Percentiles rank a stretch among this genome's conserved stretches.
phyloP scores from a whole-genome alignment of 305 asterid species.

The Plantago coronopus region DNA sequence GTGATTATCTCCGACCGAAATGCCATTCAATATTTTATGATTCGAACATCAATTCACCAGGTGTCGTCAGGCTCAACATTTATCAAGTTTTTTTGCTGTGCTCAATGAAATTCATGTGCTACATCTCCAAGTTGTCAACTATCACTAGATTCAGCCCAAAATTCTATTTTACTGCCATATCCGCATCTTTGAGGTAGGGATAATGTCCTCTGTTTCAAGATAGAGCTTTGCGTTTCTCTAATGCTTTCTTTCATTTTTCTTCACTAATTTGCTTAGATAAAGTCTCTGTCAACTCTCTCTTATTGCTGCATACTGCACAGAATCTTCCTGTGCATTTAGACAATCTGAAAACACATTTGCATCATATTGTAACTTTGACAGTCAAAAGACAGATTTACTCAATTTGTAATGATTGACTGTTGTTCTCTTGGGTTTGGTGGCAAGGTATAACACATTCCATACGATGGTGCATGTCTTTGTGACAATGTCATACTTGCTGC shows the following conservation, averaged over 20 bases:
- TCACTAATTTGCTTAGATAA: no score
- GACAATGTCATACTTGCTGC: background rate
- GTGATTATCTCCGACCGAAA: conserved; percentile 59
- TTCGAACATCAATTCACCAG: conserved; percentile 66
- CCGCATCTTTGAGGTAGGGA: conserved; percentile 58
- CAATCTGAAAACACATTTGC: no score
- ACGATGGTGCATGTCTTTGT: background rate
- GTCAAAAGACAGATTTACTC: no score
- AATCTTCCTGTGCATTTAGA: no score
- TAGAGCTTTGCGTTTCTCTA: no score
- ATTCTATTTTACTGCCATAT: conserved; percentile 38
- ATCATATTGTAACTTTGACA: no score
- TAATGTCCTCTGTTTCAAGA: background rate
- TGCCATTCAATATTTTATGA: conserved; percentile 89
- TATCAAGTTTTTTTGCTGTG: conserved; percentile 74
- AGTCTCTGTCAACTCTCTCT: no score
- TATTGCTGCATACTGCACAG: no score
- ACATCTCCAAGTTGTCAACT: conserved; percentile 43
- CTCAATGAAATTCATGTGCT: conserved; percentile 79
- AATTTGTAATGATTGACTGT: no score
- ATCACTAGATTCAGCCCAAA: conserved; percentile 39
- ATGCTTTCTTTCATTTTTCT: background rate
- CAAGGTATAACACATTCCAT: no score
- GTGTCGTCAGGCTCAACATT: conserved; percentile 75
- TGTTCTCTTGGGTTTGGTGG: no score